Base-by-base conservation (phyloP, 2,329 filamentous ascomycete genomes). In the Keithomyces neogunnii region DNA sequence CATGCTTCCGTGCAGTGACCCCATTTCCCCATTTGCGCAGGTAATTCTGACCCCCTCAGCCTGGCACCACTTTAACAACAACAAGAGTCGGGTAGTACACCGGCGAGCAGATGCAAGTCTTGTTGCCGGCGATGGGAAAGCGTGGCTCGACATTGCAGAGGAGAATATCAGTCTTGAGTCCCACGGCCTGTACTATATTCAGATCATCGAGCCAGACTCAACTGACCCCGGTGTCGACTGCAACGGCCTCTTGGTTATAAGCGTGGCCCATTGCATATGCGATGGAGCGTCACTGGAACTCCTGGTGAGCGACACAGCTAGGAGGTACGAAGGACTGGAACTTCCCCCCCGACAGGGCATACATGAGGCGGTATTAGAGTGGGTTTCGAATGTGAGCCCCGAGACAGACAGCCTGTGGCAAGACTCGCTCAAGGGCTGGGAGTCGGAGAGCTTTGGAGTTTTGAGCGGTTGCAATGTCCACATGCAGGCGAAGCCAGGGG, bases 181-280 rank as follows among this genome's bases (percentile, higher is more conserved):
- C 11, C 53, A 50, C 31, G 47, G 35, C 42, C 32, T 51, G n/a
- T 51, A 49, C 36, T 38, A 54, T 6, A 36, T 50, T 9, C 47
- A 48, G 19, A 47, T 54, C 11, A 26, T 54, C 28, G 39, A 52
- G 32, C 26, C 49, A 4, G n/a, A 38, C 48, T 39, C 47, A n/a
- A 35, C 50, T 6, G 33, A 35, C 11, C 9, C 3, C 19, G 39
- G 48, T 9, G 13, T 46, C n/a, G 28, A 28, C 29, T 5, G 29
- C 13, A 32, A 31, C 33, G 44, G 45, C 8, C 46, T 57, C 5
- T 44, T 67, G 8, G 49, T 66, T n/a, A 53, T 68, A 31, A 63
- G 65, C 55, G 62, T 68, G 53, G 65, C 67, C 26, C 67, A 69
- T 53, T 67, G 66, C 29, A 63, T 69, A 11, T 68, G 66, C 44